Base-by-base conservation (phyloP, 2,329 filamentous ascomycete species). In the Zarea fungicola region DNA sequence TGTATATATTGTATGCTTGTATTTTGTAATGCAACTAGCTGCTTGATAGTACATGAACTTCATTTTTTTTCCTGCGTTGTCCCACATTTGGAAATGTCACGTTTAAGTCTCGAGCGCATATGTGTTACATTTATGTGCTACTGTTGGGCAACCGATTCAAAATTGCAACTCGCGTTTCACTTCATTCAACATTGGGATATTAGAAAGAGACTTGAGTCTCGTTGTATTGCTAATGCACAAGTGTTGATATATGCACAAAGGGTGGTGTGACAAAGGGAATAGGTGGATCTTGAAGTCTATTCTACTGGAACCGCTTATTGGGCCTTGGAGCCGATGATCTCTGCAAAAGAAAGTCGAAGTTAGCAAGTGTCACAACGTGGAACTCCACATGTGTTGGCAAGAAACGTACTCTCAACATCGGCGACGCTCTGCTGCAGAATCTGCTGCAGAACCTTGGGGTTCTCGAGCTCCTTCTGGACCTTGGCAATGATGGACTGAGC, bases 401-500 rank as follows among this genome's bases (percentile, higher is more conserved):
- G 65, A n/a, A 21, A 64, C 65, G 60, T 78, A 96, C 91, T 92
- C 84, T 99, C 93, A 67, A 99, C 85, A 72, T 99, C 93, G 57
- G 86, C 75, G 65, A 99, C 82, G 71, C 90, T 96, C 81, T 99
- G 93, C 77, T 93, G 87, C 62, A 99, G 84, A 65, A 99, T 96
- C 78, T 96, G 90, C 80, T 96, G 89, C 63, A 99, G 84, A 59
- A 85, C 81, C 83, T 91, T 97, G 71, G 95, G 93, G 81, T 87
- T 96, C 81, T 96, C 89, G 52, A 99, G 84, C 81, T 97, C 92
- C 84, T 97, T 97, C 74, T 88, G 85, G 68, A 97, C 93, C 84
- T 96, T 99, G 78, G 87, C 83, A 65, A 99, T 97, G 72, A 99
- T 79, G 71, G 76, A 83, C 68, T 95, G 84, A 57, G 93, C 89